phyloP scores from a whole-genome alignment of 2,329 filamentous ascomycete species.

The Pseudogymnoascus sp. region DNA sequence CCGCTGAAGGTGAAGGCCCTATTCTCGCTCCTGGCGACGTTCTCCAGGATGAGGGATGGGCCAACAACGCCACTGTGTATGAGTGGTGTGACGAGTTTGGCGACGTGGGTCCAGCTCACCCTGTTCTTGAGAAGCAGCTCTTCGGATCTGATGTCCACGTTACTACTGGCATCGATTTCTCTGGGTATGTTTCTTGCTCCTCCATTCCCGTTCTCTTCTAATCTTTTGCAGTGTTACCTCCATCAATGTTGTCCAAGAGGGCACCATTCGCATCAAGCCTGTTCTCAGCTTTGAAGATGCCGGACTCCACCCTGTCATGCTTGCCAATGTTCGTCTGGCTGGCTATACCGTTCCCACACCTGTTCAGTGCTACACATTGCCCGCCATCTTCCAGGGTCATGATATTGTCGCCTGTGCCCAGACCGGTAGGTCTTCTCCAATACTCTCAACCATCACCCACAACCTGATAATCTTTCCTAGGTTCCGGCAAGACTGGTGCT shows the following conservation, averaged over 20 bases:
- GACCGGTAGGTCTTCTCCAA: conserved; percentile 60
- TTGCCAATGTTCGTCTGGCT: conserved; percentile 67
- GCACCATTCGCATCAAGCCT: conserved; percentile 44
- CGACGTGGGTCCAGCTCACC: conserved; percentile 69
- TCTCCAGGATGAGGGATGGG: conserved; percentile 20
- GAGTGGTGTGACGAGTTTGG: conserved; percentile 82
- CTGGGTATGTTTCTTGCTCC: conserved; percentile 42
- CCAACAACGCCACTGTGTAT: conserved; percentile 46
- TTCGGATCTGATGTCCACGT: conserved; percentile 54
- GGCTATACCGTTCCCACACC: conserved; percentile 71
- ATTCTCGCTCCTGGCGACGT: conserved; percentile 11
- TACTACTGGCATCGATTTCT: conserved; percentile 55
- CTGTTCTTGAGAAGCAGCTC: conserved; percentile 66
- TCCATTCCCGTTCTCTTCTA: conserved; percentile 16
- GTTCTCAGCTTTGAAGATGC: conserved; percentile 62
- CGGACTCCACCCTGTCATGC: conserved; percentile 77
- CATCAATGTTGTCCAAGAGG: conserved; percentile 53
- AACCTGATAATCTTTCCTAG: conserved; percentile 39
- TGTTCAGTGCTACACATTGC: conserved; percentile 80
- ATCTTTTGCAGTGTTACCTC: conserved; percentile 42
- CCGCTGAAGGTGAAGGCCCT: conserved; percentile 15
- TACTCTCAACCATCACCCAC: conserved; percentile 11
- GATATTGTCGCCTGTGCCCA: conserved; percentile 89
- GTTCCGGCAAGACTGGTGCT: conserved; percentile 92
- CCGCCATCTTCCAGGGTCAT: conserved; percentile 66